Evolutionary conservation across 306 rosid species (phyloP), one percentile per base, ranked within the genome.

Genomic region (Biancaea sappan): DNA sequence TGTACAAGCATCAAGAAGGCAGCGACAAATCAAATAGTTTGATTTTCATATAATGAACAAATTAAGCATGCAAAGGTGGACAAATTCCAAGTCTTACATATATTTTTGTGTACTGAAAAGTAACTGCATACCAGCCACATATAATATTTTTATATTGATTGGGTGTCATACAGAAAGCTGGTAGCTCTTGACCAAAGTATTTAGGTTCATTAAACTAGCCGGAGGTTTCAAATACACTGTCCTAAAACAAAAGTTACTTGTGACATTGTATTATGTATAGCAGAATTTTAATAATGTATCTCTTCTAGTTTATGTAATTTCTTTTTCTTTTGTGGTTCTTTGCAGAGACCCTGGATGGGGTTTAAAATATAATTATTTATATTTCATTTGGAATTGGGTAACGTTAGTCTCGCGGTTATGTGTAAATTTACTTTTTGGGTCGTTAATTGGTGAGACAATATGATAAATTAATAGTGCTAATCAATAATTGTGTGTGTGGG

Each of bases 1-100:
- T 94, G 98, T 56, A 61, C 71, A 74, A 80, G 70, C 59, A 47
- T 73, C 75, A 89, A 74, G 83, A 88, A 84, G 83, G 51, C 79
- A 24, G 86, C 82, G 18, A 57, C 78, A 65, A 80, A 88, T 72
- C 89, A 78, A 59, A 79, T 82, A 53, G 78, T 78, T 61, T 89
- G 84, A 89, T 21, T 71, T 41, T 69, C 53, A 56, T 47, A 35
- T 44, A 46, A 73, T 29, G 41, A 38, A 26, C 37, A 63, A 80
- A n/a, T n/a, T n/a, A n/a, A 86, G 71, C 58, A 64, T 60, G 73
- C 66, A 51, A 40, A 79, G 77, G 63, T 74, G 80, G 77, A 60
- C 75, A 44, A 73, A 77, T 79, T 40, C 64, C 57, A 46, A 25
- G 46, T 53, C 57, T 64, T 59, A 24, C n/a, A n/a, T n/a, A n/a